These are phyloP conservation scores for Candida montana DNA, from an alignment of 805 yeast genomes.

Conservation along the genomic window DNA sequence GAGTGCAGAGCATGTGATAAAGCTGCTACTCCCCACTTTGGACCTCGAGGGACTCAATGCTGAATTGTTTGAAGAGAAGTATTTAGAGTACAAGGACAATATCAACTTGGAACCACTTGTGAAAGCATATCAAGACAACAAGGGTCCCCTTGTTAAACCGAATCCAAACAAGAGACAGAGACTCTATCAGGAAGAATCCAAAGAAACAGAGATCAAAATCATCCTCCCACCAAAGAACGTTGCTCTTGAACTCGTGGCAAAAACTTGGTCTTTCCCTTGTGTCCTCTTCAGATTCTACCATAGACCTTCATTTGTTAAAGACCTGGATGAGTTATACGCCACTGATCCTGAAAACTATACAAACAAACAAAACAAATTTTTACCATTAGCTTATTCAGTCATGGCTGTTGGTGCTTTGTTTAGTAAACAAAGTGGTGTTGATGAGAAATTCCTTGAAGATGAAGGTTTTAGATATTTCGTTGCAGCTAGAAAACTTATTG, in stretches of 20 bases:
- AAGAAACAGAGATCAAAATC: constrained; percentile 47
- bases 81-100: constrained; percentile 3
- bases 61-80: constrained; percentile 19
- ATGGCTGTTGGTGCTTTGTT: constrained; percentile 85
- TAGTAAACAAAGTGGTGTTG: constrained; percentile 39
- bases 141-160: no score
- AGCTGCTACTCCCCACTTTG: constrained; percentile 34
- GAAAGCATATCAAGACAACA: constrained; percentile 10
- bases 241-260: constrained; percentile 64
- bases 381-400: constrained; percentile 80
- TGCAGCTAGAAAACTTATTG: constrained; percentile 74
- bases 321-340: constrained; percentile 69
- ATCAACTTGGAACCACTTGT: constrained; percentile 8
- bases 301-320: constrained; percentile 71
- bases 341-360: constrained; percentile 67
- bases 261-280: constrained; percentile 84
- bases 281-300: constrained; percentile 82
- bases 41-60: constrained; percentile 31
- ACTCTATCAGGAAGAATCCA: constrained; percentile 35
- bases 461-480: constrained; percentile 78
- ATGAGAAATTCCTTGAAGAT: constrained; percentile 44
- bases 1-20: constrained; percentile 30
- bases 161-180: constrained; percentile 20
- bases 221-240: constrained; percentile 70
- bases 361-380: constrained; percentile 64